phyloP scores from a whole-genome alignment of 148 eudicot genomes.

The Camellia lanceoleosa region DNA sequence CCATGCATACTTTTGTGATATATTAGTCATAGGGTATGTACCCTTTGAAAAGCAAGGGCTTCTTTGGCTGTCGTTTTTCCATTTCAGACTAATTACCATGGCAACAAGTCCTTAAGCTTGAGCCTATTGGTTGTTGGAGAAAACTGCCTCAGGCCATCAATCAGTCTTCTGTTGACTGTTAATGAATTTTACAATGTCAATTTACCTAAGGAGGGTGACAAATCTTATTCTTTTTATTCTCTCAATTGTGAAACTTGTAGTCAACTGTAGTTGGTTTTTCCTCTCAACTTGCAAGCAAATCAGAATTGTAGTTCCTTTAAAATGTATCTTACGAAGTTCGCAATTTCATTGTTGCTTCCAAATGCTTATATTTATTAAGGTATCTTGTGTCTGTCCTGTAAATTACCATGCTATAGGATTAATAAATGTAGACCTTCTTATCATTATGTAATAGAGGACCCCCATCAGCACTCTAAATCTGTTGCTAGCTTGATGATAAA shows the following conservation, averaged over 20 bases:
- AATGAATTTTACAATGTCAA: neutral
- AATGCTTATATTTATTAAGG: neutral
- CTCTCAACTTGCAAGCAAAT: neutral
- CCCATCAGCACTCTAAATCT: neutral
- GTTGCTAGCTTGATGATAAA: neutral
- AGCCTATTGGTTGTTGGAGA: neutral
- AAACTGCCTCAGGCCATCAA: neutral
- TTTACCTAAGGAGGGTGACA: neutral
- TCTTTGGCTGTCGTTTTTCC: neutral
- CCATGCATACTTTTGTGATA: neutral
- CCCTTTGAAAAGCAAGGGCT: neutral
- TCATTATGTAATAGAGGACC: neutral
- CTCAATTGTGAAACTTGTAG: neutral
- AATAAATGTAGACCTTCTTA: neutral
- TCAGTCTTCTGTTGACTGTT: slow-evolving; percentile 1
- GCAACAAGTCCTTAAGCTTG: neutral
- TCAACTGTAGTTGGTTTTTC: neutral
- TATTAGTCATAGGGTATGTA: neutral
- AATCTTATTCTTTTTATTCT: neutral
- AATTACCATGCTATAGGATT: neutral
- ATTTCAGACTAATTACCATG: neutral
- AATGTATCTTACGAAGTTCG: neutral
- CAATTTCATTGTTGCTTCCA: neutral
- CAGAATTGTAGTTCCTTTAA: neutral
- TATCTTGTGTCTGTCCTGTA: neutral